Conservation (phyloP, 2,329 filamentous ascomycete species). For the Teratosphaeriaceae sp. region DNA sequence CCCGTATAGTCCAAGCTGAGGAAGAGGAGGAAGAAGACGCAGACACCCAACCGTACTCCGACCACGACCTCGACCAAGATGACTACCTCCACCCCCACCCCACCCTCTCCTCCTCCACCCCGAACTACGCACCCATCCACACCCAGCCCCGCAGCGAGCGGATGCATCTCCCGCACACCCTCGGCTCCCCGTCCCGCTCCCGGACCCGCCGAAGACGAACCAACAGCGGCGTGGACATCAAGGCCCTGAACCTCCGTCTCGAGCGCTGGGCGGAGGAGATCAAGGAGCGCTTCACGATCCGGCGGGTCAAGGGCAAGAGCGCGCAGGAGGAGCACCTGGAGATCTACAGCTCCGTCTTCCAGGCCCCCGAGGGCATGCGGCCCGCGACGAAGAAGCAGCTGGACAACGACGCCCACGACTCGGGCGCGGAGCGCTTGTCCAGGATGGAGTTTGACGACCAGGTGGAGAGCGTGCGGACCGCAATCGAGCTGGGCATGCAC, state of each 20-base stretch:
- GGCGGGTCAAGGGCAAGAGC: slow-evolving; percentile 64
- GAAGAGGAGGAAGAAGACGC: slow-evolving; percentile 40
- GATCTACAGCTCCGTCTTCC: slow-evolving; percentile 96
- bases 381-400: slow-evolving; percentile 72
- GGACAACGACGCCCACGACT: slow-evolving; percentile 44
- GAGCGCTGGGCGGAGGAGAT: slow-evolving; percentile 99
- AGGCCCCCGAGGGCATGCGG: slow-evolving; percentile 78
- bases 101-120: slow-evolving; percentile 27
- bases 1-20: slow-evolving; percentile 46
- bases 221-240: slow-evolving; percentile 91
- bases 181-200: slow-evolving; percentile 26
- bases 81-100: slow-evolving; percentile 11
- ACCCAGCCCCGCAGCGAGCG: slow-evolving; percentile 34
- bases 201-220: slow-evolving; percentile 51
- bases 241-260: slow-evolving; percentile 91
- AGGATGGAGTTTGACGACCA: slow-evolving; percentile 78
- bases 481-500: slow-evolving; percentile 86
- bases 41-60: slow-evolving; percentile 30
- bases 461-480: slow-evolving; percentile 80
- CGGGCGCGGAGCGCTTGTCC: slow-evolving; percentile 55
- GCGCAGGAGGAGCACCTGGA: slow-evolving; percentile 81
- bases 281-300: slow-evolving; percentile 90
- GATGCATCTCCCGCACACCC: slow-evolving; percentile 34
- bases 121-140: slow-evolving; percentile 43
- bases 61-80: slow-evolving; percentile 28